These are phyloP conservation scores for Tilletiopsis washingtonensis DNA, from an alignment of 1,284 basidiomycete species.

Conservation along the genomic window DNA sequence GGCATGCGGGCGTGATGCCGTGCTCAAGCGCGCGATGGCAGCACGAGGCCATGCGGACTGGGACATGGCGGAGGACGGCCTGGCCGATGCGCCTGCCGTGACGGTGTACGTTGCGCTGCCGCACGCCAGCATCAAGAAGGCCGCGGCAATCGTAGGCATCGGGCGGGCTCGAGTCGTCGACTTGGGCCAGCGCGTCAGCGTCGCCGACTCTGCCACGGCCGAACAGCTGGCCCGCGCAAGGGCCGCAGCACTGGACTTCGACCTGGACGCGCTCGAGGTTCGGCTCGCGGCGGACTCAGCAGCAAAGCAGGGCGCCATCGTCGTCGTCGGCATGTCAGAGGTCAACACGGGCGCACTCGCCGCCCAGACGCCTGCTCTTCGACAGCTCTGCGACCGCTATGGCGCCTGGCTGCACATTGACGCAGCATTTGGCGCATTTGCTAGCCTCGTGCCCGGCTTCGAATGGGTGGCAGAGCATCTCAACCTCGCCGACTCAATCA, in stretches of 20 bases:
- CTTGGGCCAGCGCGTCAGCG: constrained; percentile 17
- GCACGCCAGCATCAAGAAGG: constrained; percentile 53
- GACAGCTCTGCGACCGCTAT: constrained; percentile 49
- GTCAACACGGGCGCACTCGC: constrained; percentile 52
- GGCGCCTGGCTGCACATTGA: constrained; percentile 54
- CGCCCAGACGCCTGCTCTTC: constrained; percentile 38
- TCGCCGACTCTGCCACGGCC: not conserved
- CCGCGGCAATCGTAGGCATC: constrained; percentile 51
- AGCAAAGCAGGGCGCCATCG: constrained; percentile 46
- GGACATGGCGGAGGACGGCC: constrained; percentile 38
- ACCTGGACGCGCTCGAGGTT: constrained; percentile 47
- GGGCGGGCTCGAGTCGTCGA: constrained; percentile 50
- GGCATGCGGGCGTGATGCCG: constrained; percentile 34
- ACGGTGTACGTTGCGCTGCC: constrained; percentile 50
- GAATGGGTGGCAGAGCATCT: constrained; percentile 47
- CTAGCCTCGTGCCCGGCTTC: constrained; percentile 49
- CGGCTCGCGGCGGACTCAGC: constrained; percentile 34
- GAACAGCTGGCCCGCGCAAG: not conserved
- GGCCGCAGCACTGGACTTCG: constrained; percentile 44
- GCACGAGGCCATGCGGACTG: constrained; percentile 40
- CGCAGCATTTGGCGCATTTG: constrained; percentile 54
- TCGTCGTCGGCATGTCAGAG: constrained; percentile 51
- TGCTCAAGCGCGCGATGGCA: constrained; percentile 5
- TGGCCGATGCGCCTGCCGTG: constrained; percentile 49
- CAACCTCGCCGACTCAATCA: constrained; percentile 51